Evolutionary conservation across 2,329 filamentous ascomycete species (phyloP), one percentile per base, ranked within the genome.

Genomic region (Hymenoscyphus fructigenus): DNA sequence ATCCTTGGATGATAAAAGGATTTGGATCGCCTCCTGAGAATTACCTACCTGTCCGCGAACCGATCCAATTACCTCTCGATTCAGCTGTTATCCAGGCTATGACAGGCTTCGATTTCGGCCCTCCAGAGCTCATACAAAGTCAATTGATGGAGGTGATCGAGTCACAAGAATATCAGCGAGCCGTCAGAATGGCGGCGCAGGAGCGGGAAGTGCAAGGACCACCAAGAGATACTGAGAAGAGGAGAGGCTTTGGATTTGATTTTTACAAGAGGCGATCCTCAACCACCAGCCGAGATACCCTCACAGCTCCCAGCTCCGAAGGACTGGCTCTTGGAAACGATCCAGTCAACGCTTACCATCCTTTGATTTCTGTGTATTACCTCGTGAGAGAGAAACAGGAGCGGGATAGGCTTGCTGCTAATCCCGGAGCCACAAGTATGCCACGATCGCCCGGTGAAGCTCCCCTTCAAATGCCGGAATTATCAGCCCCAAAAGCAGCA

Each of bases 31-130:
- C 93, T 9, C 93, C 93, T 0, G 95, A 98, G 67, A 99, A 97
- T 73, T 92, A 91, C 69, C 82, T 99, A 1, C 93, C 93, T 3
- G 78, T 81, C 36, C 89, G 95, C 59, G 94, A 97, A 71, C 92
- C 95, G 1, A 78, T 98, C n/a, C 86, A 90, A 44, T 81, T 96
- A 15, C 93, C 94, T 5, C 80, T 99, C 10, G 94, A 98, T 74
- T 82, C 85, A 1, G 89, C 91, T 55, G 89, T 98, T 4, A 86
- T 99, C 64, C 87, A 92, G 59, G 93, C 91, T 71, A 99, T 99
- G 95, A 96, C 93, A 28, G 95, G 95, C 2, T 99, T 99, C 77
- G 96, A 98, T 77, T 99, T 98, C 79, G 95, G 95, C 0, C 85
- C 92, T 0, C 85, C 92, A 1, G 93, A 97, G 61, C 86, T 87